Base-by-base conservation (phyloP, 352 stramenopile genomes). In the Globisporangium solare region DNA sequence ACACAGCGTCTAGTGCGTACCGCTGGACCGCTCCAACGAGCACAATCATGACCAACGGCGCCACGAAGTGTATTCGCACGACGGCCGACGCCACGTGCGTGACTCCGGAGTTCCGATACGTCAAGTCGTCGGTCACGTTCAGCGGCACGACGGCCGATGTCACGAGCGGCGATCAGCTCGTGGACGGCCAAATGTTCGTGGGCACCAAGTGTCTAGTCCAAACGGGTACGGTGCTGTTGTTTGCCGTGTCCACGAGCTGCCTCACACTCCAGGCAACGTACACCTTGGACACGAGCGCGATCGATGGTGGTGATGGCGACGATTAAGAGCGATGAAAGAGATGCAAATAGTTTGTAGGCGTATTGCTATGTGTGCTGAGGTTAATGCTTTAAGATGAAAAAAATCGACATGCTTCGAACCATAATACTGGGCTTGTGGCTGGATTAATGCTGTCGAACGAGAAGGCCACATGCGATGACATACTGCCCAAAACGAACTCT, bases 241-340 rank as follows among this genome's bases (percentile, higher is more conserved):
- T 67, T 18, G 24, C 52, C 3, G 41, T 35, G 39, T 42, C 51
- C 15, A 65, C 37, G 6, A 56, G 47, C 41, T 73, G 66, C 39
- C 56, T 60, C 20, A 51, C 63, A 32, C 60, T 73, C 51, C 66
- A 73, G 45, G 53, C 61, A 8, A 70, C 62, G 39, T 73, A 73
- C 58, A 55, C 51, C 41, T 58, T 73, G 15, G 66, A 70, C 42
- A 56, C 52, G 15, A 54, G 47, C 41, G 20, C 41, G 0, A 54
- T 67, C 45, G 65, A 69, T 20, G 56, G 61, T 35, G 46, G 41
- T 35, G 40, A 58, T 24, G 24, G 24, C 5, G 24, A 27, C 24
- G 24, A 27, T 27, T 27, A 27, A 27, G 24, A 5, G 5, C 5
- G 24, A 5, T 27, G 24, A 27, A 5, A 27, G 24, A 27, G 52